phyloP scores from a whole-genome alignment of 306 rosid species.

The Bauhinia variegata region DNA sequence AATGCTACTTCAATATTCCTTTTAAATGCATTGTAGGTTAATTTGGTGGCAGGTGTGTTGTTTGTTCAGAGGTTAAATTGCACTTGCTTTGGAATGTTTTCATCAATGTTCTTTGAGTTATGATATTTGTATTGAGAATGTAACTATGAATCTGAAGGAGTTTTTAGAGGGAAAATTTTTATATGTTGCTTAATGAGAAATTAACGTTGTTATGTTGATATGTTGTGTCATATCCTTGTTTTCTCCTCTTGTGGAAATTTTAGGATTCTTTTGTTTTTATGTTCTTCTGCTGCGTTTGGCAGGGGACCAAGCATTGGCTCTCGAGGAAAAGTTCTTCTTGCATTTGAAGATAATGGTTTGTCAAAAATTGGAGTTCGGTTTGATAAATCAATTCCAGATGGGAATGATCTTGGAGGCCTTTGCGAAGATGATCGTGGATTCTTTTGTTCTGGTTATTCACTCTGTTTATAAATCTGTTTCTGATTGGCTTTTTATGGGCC shows the following conservation, averaged over 20 bases:
- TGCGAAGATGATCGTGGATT: constrained; percentile 91
- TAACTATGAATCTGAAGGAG: background rate
- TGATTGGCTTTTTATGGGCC: constrained; percentile 7
- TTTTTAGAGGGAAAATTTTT: too few species aligned
- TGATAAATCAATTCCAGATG: constrained; percentile 91
- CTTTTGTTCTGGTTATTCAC: constrained; percentile 82
- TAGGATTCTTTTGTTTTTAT: constrained; percentile 17
- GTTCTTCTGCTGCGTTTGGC: too few species aligned
- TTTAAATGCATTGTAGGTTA: background rate
- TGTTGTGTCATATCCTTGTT: constrained; percentile 2
- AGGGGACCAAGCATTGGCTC: constrained; percentile 92
- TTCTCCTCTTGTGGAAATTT: constrained; percentile 4
- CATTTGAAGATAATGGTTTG: constrained; percentile 84
- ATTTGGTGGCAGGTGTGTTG: constrained; percentile 4
- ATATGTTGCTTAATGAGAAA: too few species aligned
- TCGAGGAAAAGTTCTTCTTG: constrained; percentile 83
- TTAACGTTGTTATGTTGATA: background rate
- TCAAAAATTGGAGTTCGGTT: constrained; percentile 97
- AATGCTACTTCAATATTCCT: constrained; percentile 1
- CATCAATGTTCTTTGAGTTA: background rate
- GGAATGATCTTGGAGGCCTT: constrained; percentile 92
- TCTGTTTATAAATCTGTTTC: constrained; percentile 27
- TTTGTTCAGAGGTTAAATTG: constrained; percentile 5
- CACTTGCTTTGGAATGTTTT: background rate
- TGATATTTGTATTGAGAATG: background rate